Conservation (phyloP, 2,329 filamentous ascomycete species). For the Monilinia vaccinii-corymbosi region DNA sequence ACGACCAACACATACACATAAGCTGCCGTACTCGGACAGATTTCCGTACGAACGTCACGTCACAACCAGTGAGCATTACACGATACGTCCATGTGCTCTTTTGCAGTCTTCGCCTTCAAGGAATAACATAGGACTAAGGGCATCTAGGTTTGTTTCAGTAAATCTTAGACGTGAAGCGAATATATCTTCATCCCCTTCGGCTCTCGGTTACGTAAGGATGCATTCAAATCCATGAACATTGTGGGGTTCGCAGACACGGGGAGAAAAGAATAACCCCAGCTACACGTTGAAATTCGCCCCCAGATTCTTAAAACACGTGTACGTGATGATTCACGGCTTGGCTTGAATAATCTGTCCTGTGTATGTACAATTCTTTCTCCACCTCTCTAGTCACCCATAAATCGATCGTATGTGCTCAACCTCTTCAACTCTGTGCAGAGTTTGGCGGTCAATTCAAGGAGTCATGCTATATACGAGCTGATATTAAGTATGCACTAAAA, state of each 20-base stretch:
- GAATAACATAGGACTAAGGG: not conserved
- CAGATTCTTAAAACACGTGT: not conserved
- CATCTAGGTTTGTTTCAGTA: not conserved
- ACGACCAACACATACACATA: not conserved
- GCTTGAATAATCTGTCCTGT: not conserved
- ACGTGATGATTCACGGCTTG: not conserved
- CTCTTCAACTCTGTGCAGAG: not conserved
- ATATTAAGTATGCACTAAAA: not conserved
- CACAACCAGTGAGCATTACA: constrained; percentile 4
- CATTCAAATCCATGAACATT: not conserved
- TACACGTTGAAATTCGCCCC: not conserved
- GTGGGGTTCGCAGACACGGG: not conserved
- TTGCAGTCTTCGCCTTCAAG: not conserved
- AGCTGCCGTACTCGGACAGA: not conserved
- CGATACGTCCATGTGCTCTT: not conserved
- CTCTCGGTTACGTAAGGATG: not conserved
- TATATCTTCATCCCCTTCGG: not conserved
- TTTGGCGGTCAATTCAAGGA: not conserved
- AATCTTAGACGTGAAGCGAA: not conserved
- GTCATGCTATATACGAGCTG: not conserved
- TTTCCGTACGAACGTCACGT: not conserved
- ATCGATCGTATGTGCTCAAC: not conserved
- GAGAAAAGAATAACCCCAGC: too few relatives aligned
- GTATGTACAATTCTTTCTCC: not conserved
- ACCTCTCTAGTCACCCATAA: not conserved